Conservation (phyloP, 805 yeast species). For the Lachancea fermentati region DNA sequence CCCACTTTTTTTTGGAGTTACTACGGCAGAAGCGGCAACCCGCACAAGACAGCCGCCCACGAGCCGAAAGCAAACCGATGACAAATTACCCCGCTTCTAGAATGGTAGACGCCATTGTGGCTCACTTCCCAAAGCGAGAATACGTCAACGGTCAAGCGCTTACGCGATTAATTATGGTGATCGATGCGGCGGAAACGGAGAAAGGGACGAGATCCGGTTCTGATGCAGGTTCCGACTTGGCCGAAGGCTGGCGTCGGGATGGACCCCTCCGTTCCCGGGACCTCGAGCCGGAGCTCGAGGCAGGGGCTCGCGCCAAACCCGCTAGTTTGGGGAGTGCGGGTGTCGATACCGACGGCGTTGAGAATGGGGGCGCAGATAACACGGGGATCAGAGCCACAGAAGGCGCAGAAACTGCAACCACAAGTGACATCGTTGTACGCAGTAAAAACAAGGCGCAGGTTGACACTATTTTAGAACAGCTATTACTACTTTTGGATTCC, state of each 20-base stretch:
- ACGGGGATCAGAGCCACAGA: background rate
- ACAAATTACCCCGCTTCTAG: background rate
- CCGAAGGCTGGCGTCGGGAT: no score
- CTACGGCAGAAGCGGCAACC: background rate
- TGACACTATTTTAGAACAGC: background rate
- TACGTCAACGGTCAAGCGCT: background rate
- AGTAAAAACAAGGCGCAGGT: background rate
- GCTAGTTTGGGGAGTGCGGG: background rate
- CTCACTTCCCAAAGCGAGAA: background rate
- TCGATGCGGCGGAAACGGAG: background rate
- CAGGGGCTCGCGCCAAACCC: background rate
- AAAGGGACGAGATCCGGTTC: no score
- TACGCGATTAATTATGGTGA: background rate
- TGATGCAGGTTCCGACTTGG: no score
- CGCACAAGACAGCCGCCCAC: background rate
- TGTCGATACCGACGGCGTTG: background rate
- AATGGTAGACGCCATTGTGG: background rate
- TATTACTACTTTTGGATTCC: slow-evolving; percentile 16
- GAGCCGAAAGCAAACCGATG: background rate
- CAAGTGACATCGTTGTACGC: background rate
- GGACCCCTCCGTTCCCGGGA: background rate
- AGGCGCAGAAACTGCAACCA: background rate
- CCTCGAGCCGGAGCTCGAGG: background rate
- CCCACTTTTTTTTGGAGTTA: no score
- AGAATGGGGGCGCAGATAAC: background rate